These are phyloP conservation scores for Mortierella sp. DNA, from an alignment of 371 early-diverging fungal genomes.

Conservation along the genomic window DNA sequence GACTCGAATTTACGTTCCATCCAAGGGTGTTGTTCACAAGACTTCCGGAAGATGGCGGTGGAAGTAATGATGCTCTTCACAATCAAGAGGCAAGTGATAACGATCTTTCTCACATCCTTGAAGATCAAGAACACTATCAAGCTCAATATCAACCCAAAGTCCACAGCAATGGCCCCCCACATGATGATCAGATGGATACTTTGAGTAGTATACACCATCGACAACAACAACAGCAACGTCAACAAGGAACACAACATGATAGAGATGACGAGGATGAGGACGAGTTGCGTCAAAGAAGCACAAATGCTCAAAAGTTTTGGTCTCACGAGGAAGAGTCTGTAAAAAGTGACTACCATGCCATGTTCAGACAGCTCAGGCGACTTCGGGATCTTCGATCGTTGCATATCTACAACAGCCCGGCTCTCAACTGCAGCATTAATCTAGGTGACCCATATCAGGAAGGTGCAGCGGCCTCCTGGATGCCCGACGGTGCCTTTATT, in stretches of 20 bases:
- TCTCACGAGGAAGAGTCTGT: constrained; percentile 19
- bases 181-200: background rate
- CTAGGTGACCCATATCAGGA: constrained; percentile 1
- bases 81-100: too few species aligned
- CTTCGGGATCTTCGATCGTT: constrained; percentile 18
- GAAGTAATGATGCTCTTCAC: too few species aligned
- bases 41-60: background rate
- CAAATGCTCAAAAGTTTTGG: background rate
- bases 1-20: constrained; percentile 46
- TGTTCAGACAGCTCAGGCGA: constrained; percentile 39
- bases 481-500: background rate
- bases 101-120: too few species aligned
- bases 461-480: background rate
- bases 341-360: constrained; percentile 31
- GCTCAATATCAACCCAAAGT: background rate
- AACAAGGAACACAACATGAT: constrained; percentile 1
- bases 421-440: constrained; percentile 8
- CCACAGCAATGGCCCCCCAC: background rate
- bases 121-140: background rate
- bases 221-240: constrained; percentile 6
- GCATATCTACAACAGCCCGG: constrained; percentile 49
- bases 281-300: too few species aligned
- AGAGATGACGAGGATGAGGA: too few species aligned
- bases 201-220: background rate
- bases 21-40: constrained; percentile 20